These are phyloP conservation scores for Dictyostelium gargantuum DNA, from an alignment of 208 protist species.

Conservation along the genomic window DNA sequence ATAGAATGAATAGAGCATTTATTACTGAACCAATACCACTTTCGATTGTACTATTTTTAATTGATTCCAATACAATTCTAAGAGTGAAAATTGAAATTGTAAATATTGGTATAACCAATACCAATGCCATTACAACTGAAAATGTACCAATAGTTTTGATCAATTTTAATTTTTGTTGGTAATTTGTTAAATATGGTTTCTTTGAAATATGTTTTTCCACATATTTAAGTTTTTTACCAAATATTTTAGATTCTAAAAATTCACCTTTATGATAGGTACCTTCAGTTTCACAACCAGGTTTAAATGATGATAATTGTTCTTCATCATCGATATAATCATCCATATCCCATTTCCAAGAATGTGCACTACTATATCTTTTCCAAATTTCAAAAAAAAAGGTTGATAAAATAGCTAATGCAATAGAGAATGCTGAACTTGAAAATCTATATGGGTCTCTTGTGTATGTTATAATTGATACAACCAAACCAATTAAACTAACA, in stretches of 20 bases:
- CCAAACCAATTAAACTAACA: background rate
- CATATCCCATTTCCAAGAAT: constrained; percentile 37
- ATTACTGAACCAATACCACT: background rate
- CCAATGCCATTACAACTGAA: background rate
- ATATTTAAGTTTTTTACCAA: background rate
- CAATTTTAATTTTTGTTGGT: background rate
- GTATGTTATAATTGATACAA: background rate
- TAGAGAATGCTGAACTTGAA: background rate
- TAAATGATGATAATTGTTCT: background rate
- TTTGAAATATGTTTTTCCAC: background rate
- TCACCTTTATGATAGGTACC: background rate
- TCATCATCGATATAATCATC: background rate
- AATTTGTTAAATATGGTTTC: background rate
- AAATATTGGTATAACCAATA: background rate
- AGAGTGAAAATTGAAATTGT: constrained; percentile 12
- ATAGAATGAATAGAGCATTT: background rate
- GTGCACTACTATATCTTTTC: background rate
- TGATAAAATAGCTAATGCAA: constrained; percentile 7
- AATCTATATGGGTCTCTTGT: background rate
- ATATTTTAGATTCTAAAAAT: background rate
- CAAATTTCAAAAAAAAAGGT: constrained; percentile 50
- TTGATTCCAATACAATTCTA: background rate
- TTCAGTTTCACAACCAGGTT: background rate
- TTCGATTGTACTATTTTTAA: background rate
- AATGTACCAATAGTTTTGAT: background rate